A percentile compares a stretch with the other conserved stretches of the same genome.
Conservation (phyloP, 768 basidiomycete species). For the Gyrodon lividus region DNA sequence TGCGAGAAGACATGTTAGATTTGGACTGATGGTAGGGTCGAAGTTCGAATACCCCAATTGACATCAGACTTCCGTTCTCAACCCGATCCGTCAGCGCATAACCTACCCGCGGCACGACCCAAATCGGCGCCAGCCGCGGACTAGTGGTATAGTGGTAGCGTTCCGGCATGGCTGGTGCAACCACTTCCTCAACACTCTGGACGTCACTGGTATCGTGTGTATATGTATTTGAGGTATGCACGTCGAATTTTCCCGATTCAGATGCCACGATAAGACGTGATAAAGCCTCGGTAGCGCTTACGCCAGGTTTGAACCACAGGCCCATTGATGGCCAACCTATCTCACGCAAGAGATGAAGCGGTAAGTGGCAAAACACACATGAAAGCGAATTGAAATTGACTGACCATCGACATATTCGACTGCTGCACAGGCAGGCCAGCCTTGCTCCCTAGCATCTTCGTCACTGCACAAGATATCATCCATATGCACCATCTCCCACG, state of each 20-base stretch:
- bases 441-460: slow-evolving; percentile 3
- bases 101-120: slow-evolving; percentile 74
- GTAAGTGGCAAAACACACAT: background rate
- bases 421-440: slow-evolving; percentile 14
- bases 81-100: slow-evolving; percentile 73
- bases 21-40: background rate
- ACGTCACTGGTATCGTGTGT: background rate
- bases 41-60: slow-evolving; percentile 61
- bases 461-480: slow-evolving; percentile 44
- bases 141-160: slow-evolving; percentile 71
- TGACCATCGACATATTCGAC: slow-evolving; percentile 14
- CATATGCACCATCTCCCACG: slow-evolving; percentile 71
- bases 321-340: slow-evolving; percentile 89
- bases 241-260: slow-evolving; percentile 55
- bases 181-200: background rate
- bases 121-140: slow-evolving; percentile 79
- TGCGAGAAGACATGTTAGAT: slow-evolving; percentile 1
- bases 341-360: slow-evolving; percentile 18
- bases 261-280: slow-evolving; percentile 52
- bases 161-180: slow-evolving; percentile 59
- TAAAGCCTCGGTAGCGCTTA: slow-evolving; percentile 55
- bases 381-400: background rate
- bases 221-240: slow-evolving; percentile 32
- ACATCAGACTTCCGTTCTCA: slow-evolving; percentile 50
- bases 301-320: slow-evolving; percentile 62